Base-by-base conservation (phyloP, 345 rosid species). In the Conringia planisiliqua region DNA sequence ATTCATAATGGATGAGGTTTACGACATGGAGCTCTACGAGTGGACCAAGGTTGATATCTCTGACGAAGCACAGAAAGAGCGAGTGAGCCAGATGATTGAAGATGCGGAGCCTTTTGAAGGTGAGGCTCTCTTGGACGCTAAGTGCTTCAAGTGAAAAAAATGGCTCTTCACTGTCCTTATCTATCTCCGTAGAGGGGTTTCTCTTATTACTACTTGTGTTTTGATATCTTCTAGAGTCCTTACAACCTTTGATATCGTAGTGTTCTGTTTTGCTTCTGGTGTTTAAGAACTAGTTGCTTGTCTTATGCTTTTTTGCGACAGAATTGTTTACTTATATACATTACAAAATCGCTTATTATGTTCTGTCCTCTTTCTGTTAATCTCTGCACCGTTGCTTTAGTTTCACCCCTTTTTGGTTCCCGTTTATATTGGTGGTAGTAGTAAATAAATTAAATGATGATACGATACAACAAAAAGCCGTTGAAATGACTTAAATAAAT, bases 11-110 rank as follows among this genome's bases (percentile, higher is more conserved):
- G 88, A 90, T 0, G 98, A 92, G 82, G 85, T 88, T 56, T 92
- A 92, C 26, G 98, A 90, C 86, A 92, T 90, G 98, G 96, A 92
- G 82, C 84, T 92, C 27, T 92, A 88, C 1, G 91, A 88, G 30
- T 92, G 98, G 98, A 87, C 62, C 66, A 92, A 90, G 82, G 98
- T 85, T 1, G 93, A 90, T 69, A 64, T 87, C 66, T 68, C 86
- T 0, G 96, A 87, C 13, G 96, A 92, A 80, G 88, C 77, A 0
- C 98, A 92, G 68, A 92, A 90, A 71, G 98, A 92, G 81, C 86
- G 93, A 0, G 98, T 84, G 8, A 92, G 69, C 44, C 95, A 90
- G 88, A 90, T 92, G 96, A 92, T 90, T 7, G 98, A 92, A 79
- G 98, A 92, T 24, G 52, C 33, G 0, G 95, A 92, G 83, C 98